These are phyloP conservation scores for Colletotrichum higginsianum DNA, from an alignment of 2,329 filamentous ascomycete species.

Conservation along the genomic window DNA sequence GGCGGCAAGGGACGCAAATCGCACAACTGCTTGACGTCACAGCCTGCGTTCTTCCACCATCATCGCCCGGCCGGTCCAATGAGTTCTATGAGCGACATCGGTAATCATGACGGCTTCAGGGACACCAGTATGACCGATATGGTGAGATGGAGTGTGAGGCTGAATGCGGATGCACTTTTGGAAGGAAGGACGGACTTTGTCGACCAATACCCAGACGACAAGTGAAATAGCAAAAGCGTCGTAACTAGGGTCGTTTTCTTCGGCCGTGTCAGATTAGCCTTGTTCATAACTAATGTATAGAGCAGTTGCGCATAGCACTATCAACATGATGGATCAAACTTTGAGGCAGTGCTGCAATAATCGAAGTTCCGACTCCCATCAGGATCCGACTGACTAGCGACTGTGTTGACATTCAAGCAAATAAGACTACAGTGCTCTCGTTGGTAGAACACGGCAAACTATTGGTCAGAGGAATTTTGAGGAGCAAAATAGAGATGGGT, in stretches of 20 bases:
- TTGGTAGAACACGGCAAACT: too few relatives aligned
- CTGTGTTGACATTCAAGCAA: too few relatives aligned
- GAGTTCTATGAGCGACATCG: constrained; percentile 55
- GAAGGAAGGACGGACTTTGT: constrained; percentile 50
- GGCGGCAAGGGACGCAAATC: constrained; percentile 51
- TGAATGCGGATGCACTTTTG: constrained; percentile 58
- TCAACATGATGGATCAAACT: too few relatives aligned
- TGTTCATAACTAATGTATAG: too few relatives aligned
- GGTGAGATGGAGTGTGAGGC: constrained; percentile 56
- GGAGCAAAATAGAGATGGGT: too few relatives aligned
- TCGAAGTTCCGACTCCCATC: too few relatives aligned
- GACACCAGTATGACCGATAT: constrained; percentile 52
- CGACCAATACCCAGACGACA: constrained; percentile 49
- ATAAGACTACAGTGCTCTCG: too few relatives aligned
- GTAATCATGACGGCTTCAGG: constrained; percentile 50
- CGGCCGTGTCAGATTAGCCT: too few relatives aligned
- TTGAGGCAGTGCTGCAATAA: too few relatives aligned
- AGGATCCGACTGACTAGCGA: too few relatives aligned
- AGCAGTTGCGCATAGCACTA: too few relatives aligned
- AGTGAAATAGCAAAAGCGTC: not conserved
- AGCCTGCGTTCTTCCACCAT: constrained; percentile 63
- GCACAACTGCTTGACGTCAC: constrained; percentile 57
- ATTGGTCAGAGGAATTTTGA: too few relatives aligned
- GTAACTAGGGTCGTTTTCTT: not conserved
- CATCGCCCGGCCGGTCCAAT: constrained; percentile 57